Evolutionary conservation across 2,329 filamentous ascomycete genomes (phyloP).

Genomic region (Capronia epimyces): DNA sequence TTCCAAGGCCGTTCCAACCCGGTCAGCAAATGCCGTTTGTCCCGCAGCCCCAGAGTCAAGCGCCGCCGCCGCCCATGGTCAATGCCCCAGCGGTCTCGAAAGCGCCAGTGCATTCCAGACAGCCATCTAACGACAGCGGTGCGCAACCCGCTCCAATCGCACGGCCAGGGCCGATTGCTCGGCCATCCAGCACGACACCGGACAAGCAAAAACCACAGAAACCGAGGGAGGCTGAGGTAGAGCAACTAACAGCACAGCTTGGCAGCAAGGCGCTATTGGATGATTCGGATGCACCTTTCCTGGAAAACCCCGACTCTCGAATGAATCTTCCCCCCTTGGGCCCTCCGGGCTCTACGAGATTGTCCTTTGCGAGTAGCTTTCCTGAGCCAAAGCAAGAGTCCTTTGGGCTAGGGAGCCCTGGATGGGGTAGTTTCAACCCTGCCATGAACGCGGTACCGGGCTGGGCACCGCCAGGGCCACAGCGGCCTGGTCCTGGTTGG

Average conservation of each 20-base stretch:
- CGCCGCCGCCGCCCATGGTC: conserved; percentile 32
- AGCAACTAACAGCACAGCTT: conserved; percentile 70
- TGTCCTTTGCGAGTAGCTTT: conserved; percentile 32
- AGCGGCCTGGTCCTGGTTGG: conserved; percentile 37
- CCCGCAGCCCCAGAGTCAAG: conserved; percentile 37
- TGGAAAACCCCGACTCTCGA: conserved; percentile 35
- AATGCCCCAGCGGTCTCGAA: conserved; percentile 36
- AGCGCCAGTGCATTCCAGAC: conserved; percentile 62
- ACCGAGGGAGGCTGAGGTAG: conserved; percentile 53
- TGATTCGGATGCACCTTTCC: conserved; percentile 64
- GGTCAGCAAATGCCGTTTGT: conserved; percentile 47
- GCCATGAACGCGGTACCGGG: conserved; percentile 9
- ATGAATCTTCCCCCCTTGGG: conserved; percentile 40
- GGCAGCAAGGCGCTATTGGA: conserved; percentile 84
- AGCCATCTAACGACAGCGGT: conserved; percentile 65
- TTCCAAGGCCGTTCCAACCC: conserved; percentile 56
- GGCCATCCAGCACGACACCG: conserved; percentile 67
- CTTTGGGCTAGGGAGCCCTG: conserved; percentile 22
- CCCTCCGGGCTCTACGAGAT: conserved; percentile 50
- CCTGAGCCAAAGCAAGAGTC: conserved; percentile 24
- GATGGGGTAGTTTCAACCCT: conserved; percentile 27
- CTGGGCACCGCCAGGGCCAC: conserved; percentile 22
- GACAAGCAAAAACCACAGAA: conserved; percentile 43
- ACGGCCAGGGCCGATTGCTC: conserved; percentile 79
- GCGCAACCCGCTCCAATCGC: conserved; percentile 66